phyloP scores from a whole-genome alignment of 2,329 filamentous ascomycete genomes.

The Lomentospora prolificans region DNA sequence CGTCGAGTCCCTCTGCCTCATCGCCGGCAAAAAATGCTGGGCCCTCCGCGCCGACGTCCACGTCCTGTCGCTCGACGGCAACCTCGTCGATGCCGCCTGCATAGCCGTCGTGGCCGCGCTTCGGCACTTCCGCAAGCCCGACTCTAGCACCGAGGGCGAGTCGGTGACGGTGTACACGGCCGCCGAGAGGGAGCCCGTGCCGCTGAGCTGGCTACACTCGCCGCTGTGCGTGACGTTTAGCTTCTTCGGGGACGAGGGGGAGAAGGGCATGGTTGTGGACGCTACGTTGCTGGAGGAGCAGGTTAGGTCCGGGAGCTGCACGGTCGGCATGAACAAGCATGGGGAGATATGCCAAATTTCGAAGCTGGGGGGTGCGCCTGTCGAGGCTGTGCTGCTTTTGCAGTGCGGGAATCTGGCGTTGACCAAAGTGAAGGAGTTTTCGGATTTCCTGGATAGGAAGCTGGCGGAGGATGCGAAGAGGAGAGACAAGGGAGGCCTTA shows the following conservation, averaged over 20 bases:
- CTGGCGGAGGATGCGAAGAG: slow-evolving; percentile 70
- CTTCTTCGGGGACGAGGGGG: slow-evolving; percentile 66
- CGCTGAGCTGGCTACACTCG: slow-evolving; percentile 82
- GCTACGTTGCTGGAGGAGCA: slow-evolving; percentile 67
- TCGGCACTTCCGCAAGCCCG: slow-evolving; percentile 83
- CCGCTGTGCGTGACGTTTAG: slow-evolving; percentile 87
- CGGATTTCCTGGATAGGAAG: slow-evolving; percentile 59
- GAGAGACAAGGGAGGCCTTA: slow-evolving; percentile 67
- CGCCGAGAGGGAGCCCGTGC: slow-evolving; percentile 80
- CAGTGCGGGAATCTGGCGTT: slow-evolving; percentile 66
- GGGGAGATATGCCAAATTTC: slow-evolving; percentile 87
- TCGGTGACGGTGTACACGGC: slow-evolving; percentile 74
- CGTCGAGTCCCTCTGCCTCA: slow-evolving; percentile 88
- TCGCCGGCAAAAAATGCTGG: slow-evolving; percentile 87
- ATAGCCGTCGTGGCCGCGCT: slow-evolving; percentile 80
- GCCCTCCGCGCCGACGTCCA: slow-evolving; percentile 85
- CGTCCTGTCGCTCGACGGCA: slow-evolving; percentile 83
- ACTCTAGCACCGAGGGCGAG: slow-evolving; percentile 78
- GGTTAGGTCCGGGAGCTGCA: slow-evolving; percentile 61
- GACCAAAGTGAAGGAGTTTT: slow-evolving; percentile 71
- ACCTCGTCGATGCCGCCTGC: slow-evolving; percentile 77
- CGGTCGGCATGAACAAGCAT: slow-evolving; percentile 78
- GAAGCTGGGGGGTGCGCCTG: slow-evolving; percentile 75
- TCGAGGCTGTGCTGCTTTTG: slow-evolving; percentile 71
- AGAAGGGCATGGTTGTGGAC: slow-evolving; percentile 58